A percentile compares a stretch with the other conserved stretches of the same genome.
Conservation (phyloP, 345 rosid genomes). For the Gossypium rotundifolium region DNA sequence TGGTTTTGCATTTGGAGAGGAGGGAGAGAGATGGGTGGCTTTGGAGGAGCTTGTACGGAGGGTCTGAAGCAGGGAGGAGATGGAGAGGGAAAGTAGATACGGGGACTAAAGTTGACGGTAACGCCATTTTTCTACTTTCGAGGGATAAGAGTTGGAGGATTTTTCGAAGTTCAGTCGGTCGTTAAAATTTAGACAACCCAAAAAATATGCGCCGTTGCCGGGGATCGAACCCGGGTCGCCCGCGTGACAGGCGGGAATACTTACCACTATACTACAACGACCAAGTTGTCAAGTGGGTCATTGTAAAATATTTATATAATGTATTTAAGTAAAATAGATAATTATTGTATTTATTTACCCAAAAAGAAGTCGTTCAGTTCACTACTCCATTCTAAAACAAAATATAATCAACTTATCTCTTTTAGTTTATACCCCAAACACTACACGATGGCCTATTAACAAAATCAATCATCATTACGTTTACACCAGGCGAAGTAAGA, state of each 20-base stretch:
- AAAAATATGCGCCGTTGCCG: conserved; percentile 26
- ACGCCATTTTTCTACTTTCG: not conserved
- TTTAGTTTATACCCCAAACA: no score
- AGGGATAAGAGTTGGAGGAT: not conserved
- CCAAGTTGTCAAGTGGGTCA: fast-evolving
- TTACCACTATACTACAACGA: conserved; percentile 86
- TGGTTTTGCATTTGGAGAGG: conserved; percentile 49
- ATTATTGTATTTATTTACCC: no score
- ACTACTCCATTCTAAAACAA: no score
- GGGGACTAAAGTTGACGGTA: not conserved
- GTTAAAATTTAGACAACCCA: not conserved
- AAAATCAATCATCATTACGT: no score
- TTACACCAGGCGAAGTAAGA: no score
- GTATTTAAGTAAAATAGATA: no score
- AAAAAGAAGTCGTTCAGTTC: no score
- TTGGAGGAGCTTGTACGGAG: conserved; percentile 56
- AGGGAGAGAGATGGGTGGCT: conserved; percentile 56
- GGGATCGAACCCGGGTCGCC: conserved; percentile 98
- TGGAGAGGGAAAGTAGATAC: conserved; percentile 32
- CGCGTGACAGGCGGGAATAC: conserved; percentile 97
- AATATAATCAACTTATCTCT: no score
- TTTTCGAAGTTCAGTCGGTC: not conserved
- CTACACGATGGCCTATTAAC: no score
- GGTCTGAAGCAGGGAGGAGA: conserved; percentile 48
- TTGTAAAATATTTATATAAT: fast-evolving